Evolutionary conservation across 2,329 filamentous ascomycete species (phyloP), one percentile per base, ranked within the genome.

Genomic region (Didymella pinodella): DNA sequence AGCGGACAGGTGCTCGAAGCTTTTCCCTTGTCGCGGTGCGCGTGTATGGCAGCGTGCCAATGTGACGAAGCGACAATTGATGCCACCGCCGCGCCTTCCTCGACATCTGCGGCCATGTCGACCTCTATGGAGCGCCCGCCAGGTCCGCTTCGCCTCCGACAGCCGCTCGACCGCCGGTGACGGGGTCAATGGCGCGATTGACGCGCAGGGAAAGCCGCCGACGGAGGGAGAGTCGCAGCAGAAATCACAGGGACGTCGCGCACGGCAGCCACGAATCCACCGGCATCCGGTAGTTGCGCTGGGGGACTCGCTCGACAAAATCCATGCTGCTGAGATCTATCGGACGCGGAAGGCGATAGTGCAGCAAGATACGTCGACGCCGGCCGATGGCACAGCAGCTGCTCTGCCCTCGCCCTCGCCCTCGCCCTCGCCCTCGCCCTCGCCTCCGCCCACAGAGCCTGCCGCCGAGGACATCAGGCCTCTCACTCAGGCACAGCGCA

Each of bases 61-160:
- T 76, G 75, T 69, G 61, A 70, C 65, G 58, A 65, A 63, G 65
- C 59, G 46, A 64, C 71, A 76, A 77, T 81, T 81, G 74, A 82
- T 82, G 79, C 78, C 74, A 72, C 73, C 73, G 69, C 75, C 75
- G 72, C 77, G 77, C 66, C 70, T 76, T 38, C 68, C 75, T 61
- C 77, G 73, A 71, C 74, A 78, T 69, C 70, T 71, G 73, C 77
- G 77, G 74, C 79, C 77, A 74, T 75, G 79, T 68, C 72, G 77
- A 66, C 74, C 77, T 68, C 67, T 71, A 72, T 78, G 78, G 79
- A 76, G 67, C 64, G 61, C 71, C 43, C 64, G 63, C 51, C 77
- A 77, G 65, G 66, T 75, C 50, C 72, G 72, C 58, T 66, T 65
- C 63, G 65, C 64, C 36, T 71, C 69, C 51, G 59, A 68, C 41